Evolutionary conservation across 306 rosid genomes (phyloP), one percentile per base, ranked within the genome.

Genomic region (Ammopiptanthus mongolicus): DNA sequence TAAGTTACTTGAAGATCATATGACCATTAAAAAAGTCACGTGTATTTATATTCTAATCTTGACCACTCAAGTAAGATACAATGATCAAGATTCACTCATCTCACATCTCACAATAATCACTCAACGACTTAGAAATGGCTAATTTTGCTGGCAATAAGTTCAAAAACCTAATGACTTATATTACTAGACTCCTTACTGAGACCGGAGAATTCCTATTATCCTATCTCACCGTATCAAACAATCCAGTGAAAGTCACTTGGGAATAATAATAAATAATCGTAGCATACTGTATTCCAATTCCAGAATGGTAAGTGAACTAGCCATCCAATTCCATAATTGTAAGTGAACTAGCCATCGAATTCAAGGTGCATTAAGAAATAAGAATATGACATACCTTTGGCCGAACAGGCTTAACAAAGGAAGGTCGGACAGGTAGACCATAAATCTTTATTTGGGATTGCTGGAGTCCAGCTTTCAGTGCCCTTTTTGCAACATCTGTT

Each of bases 361-460:
- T 25, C 8, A 17, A 31, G 53, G 23, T 21, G 57, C 39, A 9
- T 17, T 29, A 68, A 34, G 37, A 65, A 42, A 69, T n/a, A n/a
- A n/a, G n/a, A 71, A 48, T 22, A 66, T 5, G 61, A 58, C 80
- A 80, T 67, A 95, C 98, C 98, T 95, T 95, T 6, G 99, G 85
- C 39, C 87, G 85, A 81, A 95, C 89, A 17, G 93, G 92, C 84
- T 95, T 92, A 59, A 90, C 90, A 73, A 92, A 93, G 72, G 92
- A 87, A 79, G 97, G 97, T 42, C 98, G 83, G 33, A 93, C 93
- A 0, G 98, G 98, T 62, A 93, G 91, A 73, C 97, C 98, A 81
- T 82, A 93, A 76, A 93, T 91, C 83, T 89, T 91, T 85, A 91
- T 87, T 83, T 87, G 93, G 57, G 97, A 83, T 83, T 88, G 87